Evolutionary conservation across 2,329 filamentous ascomycete species (phyloP).

Genomic region (Diplodia mutila): DNA sequence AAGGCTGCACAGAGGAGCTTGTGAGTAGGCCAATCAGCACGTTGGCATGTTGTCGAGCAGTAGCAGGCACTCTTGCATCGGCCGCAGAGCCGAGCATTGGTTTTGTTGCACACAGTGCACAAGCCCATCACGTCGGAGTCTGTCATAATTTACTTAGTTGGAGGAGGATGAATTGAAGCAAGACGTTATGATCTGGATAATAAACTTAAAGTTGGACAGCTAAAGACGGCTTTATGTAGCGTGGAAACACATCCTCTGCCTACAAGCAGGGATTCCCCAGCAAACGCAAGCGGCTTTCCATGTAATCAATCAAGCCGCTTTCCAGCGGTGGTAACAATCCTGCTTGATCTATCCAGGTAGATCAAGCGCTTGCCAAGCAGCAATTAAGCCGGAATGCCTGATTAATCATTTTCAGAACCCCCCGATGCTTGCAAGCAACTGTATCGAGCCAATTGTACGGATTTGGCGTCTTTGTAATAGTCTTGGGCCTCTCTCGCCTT

Average conservation of each 20-base stretch:
- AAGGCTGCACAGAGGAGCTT: conserved; percentile 25
- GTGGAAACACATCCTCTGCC: background rate
- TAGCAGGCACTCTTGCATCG: conserved; percentile 23
- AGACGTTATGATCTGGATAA: background rate
- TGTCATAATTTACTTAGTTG: background rate
- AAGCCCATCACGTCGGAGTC: background rate
- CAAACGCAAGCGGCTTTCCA: too few relatives aligned
- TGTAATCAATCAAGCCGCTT: too few relatives aligned
- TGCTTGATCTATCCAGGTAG: too few relatives aligned
- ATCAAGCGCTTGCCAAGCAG: too few relatives aligned
- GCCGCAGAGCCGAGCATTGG: conserved; percentile 13
- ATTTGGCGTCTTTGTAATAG: too few relatives aligned
- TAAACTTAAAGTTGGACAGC: background rate
- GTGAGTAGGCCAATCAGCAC: conserved; percentile 23
- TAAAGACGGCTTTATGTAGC: background rate
- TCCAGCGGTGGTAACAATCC: too few relatives aligned
- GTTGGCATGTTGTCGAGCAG: conserved; percentile 26
- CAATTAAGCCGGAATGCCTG: too few relatives aligned
- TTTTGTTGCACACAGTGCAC: background rate
- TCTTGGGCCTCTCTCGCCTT: too few relatives aligned
- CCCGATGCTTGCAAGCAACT: too few relatives aligned
- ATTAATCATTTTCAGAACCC: too few relatives aligned
- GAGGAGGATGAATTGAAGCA: background rate
- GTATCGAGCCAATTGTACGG: too few relatives aligned
- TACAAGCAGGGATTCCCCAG: background rate